A percentile compares a stretch with the other conserved stretches of the same genome.
Evolutionary conservation across 2,329 filamentous ascomycete genomes (phyloP).

Genomic region (Stagonosporopsis tanaceti): DNA sequence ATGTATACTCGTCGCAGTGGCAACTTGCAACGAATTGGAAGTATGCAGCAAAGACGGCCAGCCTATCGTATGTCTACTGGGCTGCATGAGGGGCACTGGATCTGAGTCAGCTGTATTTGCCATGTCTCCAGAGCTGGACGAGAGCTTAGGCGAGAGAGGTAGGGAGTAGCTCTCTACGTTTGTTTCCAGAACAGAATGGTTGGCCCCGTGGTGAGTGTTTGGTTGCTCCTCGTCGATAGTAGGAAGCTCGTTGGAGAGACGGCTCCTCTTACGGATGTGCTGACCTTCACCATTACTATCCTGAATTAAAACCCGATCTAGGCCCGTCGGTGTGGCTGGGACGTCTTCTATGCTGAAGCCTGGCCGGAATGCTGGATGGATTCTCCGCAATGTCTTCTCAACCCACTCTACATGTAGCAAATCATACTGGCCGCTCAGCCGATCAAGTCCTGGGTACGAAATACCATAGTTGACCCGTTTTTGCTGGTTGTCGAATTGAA

Average conservation of each 20-base stretch:
- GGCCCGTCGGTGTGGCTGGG: background rate
- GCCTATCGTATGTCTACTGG: background rate
- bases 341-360: background rate
- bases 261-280: background rate
- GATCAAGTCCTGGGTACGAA: slow-evolving; percentile 1
- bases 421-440: slow-evolving; percentile 4
- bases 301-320: background rate
- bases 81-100: background rate
- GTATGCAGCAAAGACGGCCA: background rate
- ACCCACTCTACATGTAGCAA: background rate
- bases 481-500: slow-evolving; percentile 12
- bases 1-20: background rate
- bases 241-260: background rate
- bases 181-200: background rate
- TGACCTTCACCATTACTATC: background rate
- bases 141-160: background rate
- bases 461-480: slow-evolving; percentile 8
- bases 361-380: background rate
- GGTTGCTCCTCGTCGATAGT: background rate
- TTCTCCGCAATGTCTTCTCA: background rate
- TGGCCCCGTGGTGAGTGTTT: background rate
- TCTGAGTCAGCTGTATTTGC: background rate
- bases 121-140: background rate
- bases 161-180: background rate
- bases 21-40: background rate